Evolutionary conservation across 495 filamentous ascomycete genomes (phyloP).

Genomic region (Massariosphaeria phaeospora): DNA sequence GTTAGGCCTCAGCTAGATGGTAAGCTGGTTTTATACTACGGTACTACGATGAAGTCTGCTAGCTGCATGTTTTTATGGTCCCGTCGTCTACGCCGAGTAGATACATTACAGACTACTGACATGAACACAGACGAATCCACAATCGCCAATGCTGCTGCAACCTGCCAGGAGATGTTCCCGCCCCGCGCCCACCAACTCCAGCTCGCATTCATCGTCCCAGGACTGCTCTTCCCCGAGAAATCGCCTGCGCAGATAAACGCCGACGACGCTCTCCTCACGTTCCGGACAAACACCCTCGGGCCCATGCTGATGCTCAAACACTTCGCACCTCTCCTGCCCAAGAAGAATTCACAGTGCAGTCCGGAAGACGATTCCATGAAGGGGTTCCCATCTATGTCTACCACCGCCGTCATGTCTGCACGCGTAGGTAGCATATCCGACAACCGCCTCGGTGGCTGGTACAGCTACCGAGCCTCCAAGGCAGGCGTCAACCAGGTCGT

Average conservation of each 20-base stretch:
- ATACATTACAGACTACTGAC: no score
- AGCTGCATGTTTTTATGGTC: no score
- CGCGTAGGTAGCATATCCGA: constrained; percentile 70
- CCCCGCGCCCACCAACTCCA: constrained; percentile 51
- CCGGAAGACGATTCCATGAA: neutral
- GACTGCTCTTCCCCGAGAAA: constrained; percentile 71
- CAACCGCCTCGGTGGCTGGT: constrained; percentile 44
- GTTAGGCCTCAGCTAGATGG: no score
- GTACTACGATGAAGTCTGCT: no score
- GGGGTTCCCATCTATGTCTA: constrained; percentile 35
- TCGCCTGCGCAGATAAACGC: constrained; percentile 58
- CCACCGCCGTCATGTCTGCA: constrained; percentile 67
- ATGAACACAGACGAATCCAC: constrained; percentile 49
- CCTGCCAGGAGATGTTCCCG: constrained; percentile 47
- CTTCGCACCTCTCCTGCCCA: constrained; percentile 61
- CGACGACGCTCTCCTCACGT: constrained; percentile 53
- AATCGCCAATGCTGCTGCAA: constrained; percentile 44
- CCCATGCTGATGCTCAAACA: constrained; percentile 72
- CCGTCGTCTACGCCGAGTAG: no score
- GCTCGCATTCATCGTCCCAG: constrained; percentile 65
- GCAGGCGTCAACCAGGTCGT: constrained; percentile 61
- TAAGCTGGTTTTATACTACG: no score
- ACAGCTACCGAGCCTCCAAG: constrained; percentile 42
- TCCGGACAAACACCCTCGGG: constrained; percentile 66
- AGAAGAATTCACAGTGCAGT: constrained; percentile 28